Evolutionary conservation across 1,284 basidiomycete species (phyloP).

Genomic region (Marasmius sp.): DNA sequence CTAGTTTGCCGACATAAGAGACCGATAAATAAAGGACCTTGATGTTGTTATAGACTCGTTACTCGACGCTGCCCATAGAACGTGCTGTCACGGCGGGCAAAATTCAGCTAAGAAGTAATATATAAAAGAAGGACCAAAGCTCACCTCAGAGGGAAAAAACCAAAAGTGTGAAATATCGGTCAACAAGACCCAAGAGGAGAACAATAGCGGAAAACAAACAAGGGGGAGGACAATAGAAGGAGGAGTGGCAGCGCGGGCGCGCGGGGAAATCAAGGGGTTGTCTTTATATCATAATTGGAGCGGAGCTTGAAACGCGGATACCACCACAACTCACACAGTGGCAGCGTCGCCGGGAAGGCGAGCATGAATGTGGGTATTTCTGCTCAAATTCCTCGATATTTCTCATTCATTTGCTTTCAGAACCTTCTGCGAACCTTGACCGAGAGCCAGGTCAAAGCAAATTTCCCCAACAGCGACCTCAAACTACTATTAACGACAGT

Average conservation of each 20-base stretch:
- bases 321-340: neutral
- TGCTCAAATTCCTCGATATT: conserved; percentile 19
- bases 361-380: conserved; percentile 41
- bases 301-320: neutral
- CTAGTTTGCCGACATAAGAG: too few relatives aligned
- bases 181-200: neutral
- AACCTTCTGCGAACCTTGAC: conserved; percentile 79
- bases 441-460: conserved; percentile 58
- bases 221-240: neutral
- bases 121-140: neutral
- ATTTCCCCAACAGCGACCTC: conserved; percentile 58
- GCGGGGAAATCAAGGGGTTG: neutral
- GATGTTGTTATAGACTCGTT: too few relatives aligned
- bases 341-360: conserved; percentile 9
- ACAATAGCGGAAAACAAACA: neutral
- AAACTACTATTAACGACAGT: conserved; percentile 70
- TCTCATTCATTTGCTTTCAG: conserved; percentile 32
- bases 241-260: neutral
- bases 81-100: too few relatives aligned
- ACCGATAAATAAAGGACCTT: too few relatives aligned
- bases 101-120: neutral
- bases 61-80: too few relatives aligned
- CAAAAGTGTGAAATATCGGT: neutral
- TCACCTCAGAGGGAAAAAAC: neutral
- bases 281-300: neutral